Conservation (phyloP, 129 eudicot genomes). For the Flaveria linearis region DNA sequence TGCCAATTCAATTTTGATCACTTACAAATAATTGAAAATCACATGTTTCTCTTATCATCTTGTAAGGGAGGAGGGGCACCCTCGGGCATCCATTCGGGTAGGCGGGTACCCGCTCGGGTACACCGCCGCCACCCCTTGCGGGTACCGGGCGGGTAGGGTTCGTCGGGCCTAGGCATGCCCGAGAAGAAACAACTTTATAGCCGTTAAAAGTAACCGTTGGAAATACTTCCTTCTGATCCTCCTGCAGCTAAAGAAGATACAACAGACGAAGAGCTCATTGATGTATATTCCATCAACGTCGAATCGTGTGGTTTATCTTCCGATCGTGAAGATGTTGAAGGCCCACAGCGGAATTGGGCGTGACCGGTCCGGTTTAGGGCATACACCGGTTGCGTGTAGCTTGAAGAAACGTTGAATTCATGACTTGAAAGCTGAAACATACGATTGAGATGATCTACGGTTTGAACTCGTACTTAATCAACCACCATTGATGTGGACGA, state of each 20-base stretch:
- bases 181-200: too few species aligned
- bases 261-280: constrained; percentile 56
- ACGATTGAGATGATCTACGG: constrained; percentile 27
- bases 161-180: too few species aligned
- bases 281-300: constrained; percentile 30
- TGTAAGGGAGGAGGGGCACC: too few species aligned
- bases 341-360: constrained; percentile 81
- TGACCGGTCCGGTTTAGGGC: constrained; percentile 62
- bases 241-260: constrained; percentile 52
- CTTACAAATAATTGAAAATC: too few species aligned
- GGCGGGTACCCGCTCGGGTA: too few species aligned
- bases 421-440: constrained; percentile 32
- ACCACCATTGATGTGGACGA: constrained; percentile 37
- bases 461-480: constrained; percentile 36
- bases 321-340: constrained; percentile 35
- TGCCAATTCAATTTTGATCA: too few species aligned
- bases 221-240: constrained; percentile 53
- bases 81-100: too few species aligned
- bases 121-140: too few species aligned
- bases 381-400: constrained; percentile 28
- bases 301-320: constrained; percentile 9
- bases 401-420: constrained; percentile 38
- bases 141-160: too few species aligned
- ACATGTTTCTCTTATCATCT: too few species aligned
- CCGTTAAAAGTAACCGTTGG: constrained; percentile 34